Percentiles rank a stretch among this genome's conserved stretches.
These are phyloP conservation scores for Plantago rigida DNA, from an alignment of 305 asterid genomes.

Conservation along the genomic window DNA sequence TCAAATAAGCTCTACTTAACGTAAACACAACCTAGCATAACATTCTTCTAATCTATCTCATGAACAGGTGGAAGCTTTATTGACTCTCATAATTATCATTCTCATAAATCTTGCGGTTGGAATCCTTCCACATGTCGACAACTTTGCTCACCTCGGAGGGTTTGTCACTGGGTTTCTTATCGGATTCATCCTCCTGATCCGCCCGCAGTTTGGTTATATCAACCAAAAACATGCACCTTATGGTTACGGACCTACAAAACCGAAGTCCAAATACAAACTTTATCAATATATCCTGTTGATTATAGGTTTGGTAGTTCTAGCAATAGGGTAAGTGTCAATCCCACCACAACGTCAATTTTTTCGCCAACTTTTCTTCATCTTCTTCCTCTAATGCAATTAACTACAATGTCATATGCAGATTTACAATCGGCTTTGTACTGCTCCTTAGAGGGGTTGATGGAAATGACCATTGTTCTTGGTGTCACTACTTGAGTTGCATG, in stretches of 20 bases:
- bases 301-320: conserved; percentile 33
- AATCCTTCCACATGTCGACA: conserved; percentile 88
- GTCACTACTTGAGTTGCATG: conserved; percentile 72
- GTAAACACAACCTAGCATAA: too few species aligned
- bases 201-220: conserved; percentile 72
- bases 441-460: conserved; percentile 65
- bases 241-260: conserved; percentile 26
- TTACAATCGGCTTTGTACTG: conserved; percentile 32
- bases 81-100: conserved; percentile 56
- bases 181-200: conserved; percentile 66
- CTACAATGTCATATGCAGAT: conserved; percentile 30
- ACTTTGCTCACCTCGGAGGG: conserved; percentile 92
- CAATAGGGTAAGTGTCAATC: conserved; percentile 37
- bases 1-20: neutral
- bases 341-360: too few species aligned
- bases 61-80: conserved; percentile 48
- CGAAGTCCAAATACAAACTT: conserved; percentile 62
- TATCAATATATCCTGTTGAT: conserved; percentile 46
- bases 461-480: conserved; percentile 79
- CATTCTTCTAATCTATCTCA: neutral
- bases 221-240: conserved; percentile 35
- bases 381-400: too few species aligned
- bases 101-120: conserved; percentile 76
- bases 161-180: conserved; percentile 64
- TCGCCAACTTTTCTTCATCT: too few species aligned